Evolutionary conservation across 176 grass and related monocot genomes (phyloP).

Genomic region (Ensete glaucum): DNA sequence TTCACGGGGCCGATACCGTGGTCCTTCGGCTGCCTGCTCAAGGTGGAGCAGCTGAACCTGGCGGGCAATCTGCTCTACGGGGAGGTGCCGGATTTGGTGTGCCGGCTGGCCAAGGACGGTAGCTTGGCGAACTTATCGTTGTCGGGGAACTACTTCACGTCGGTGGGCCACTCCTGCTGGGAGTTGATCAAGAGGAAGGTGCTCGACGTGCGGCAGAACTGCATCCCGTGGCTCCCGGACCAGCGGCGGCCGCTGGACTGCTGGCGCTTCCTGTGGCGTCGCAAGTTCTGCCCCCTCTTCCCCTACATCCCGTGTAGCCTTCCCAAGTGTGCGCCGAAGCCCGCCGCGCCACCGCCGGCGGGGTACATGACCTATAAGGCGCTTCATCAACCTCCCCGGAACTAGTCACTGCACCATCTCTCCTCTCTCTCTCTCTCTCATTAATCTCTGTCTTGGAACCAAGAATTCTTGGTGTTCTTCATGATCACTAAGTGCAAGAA

Average conservation of each 20-base stretch:
- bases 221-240: constrained; percentile 1
- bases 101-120: constrained; percentile 6
- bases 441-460: no score
- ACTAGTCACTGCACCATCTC: no score
- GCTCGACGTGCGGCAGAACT: constrained; percentile 16
- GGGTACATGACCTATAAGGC: not conserved
- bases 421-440: no score
- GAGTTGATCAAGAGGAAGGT: not conserved
- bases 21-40: constrained; percentile 6
- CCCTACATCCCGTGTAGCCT: not conserved
- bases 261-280: not conserved
- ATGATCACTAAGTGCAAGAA: no score
- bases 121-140: constrained; percentile 6
- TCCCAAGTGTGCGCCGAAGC: not conserved
- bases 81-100: constrained; percentile 17
- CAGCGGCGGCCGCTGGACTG: constrained; percentile 2
- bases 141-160: constrained; percentile 20
- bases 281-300: not conserved
- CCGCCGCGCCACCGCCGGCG: not conserved
- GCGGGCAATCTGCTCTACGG: constrained; percentile 18
- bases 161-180: not conserved
- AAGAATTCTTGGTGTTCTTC: no score
- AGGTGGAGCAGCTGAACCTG: constrained; percentile 20
- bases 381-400: not conserved
- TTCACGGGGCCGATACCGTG: constrained; percentile 10